Percentiles rank a stretch among this genome's conserved stretches.
These are phyloP conservation scores for Trichoderma orchidacearum DNA, from an alignment of 495 filamentous ascomycete species.

Conservation along the genomic window DNA sequence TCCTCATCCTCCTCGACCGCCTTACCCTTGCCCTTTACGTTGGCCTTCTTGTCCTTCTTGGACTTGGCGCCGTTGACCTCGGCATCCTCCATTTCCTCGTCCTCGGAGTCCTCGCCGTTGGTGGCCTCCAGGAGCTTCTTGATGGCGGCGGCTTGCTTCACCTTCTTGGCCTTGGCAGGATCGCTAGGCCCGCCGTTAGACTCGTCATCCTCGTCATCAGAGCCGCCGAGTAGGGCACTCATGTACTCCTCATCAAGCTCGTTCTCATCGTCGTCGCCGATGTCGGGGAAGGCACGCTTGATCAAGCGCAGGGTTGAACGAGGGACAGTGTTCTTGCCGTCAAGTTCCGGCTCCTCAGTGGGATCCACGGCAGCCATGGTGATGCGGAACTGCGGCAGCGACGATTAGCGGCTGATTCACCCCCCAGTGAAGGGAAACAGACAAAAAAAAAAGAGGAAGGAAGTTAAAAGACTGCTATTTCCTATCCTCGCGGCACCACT, in stretches of 20 bases:
- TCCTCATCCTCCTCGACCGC: constrained; percentile 50
- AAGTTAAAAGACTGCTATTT: background rate
- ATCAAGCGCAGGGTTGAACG: constrained; percentile 85
- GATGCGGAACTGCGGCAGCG: constrained; percentile 63
- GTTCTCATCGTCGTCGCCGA: constrained; percentile 47
- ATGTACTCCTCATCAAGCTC: constrained; percentile 45
- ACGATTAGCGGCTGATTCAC: constrained; percentile 8
- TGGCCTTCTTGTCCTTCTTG: constrained; percentile 68
- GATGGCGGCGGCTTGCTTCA: constrained; percentile 52
- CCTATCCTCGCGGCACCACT: too few species aligned
- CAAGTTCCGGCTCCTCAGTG: constrained; percentile 53
- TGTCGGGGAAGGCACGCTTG: constrained; percentile 43
- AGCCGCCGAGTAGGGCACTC: constrained; percentile 28
- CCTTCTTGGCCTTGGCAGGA: constrained; percentile 75
- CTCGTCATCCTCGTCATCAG: constrained; percentile 42
- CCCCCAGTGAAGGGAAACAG: too few species aligned
- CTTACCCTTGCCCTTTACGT: constrained; percentile 71
- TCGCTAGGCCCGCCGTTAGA: constrained; percentile 82
- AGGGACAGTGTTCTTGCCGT: constrained; percentile 45
- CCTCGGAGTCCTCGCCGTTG: constrained; percentile 42
- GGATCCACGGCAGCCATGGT: constrained; percentile 98
- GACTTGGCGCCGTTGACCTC: constrained; percentile 36
- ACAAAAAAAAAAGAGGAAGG: background rate
- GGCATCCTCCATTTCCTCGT: constrained; percentile 49
- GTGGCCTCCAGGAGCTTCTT: constrained; percentile 60